Conservation (phyloP, 345 rosid genomes). For the Angophora floribunda region DNA sequence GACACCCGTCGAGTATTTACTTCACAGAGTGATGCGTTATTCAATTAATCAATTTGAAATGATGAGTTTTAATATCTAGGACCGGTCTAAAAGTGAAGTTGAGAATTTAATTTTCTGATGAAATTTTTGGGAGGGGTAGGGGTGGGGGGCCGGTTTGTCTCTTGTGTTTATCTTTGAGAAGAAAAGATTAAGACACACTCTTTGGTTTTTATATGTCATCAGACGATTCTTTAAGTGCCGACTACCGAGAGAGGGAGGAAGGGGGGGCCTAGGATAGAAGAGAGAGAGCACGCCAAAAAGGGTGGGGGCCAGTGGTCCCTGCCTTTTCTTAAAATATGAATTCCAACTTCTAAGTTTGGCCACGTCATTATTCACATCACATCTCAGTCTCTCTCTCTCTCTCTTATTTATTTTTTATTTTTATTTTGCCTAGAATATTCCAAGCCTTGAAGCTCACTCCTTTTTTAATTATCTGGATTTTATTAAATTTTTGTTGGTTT, state of each 20-base stretch:
- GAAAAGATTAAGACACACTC: not conserved
- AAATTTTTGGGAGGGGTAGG: too few relatives aligned
- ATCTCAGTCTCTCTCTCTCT: not conserved
- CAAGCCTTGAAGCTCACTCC: not conserved
- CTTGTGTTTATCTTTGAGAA: not conserved
- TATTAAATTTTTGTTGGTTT: not conserved
- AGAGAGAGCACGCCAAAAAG: not conserved
- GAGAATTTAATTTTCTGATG: not conserved
- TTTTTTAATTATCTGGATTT: not conserved
- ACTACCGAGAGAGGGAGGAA: not conserved
- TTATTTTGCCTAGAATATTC: not conserved
- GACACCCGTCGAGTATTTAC: accelerated
- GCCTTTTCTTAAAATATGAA: not conserved
- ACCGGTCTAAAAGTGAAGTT: not conserved
- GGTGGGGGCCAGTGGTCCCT: not conserved
- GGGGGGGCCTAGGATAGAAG: too few relatives aligned
- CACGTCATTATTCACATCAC: not conserved
- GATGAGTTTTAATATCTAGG: not conserved
- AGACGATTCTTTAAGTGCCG: not conserved
- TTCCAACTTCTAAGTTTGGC: not conserved
- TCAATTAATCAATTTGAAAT: not conserved
- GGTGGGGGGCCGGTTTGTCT: not conserved
- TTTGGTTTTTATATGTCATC: not conserved
- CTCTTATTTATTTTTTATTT: too few relatives aligned
- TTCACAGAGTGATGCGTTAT: accelerated